Conservation (phyloP, 768 basidiomycete genomes). For the Auriscalpium orientale region DNA sequence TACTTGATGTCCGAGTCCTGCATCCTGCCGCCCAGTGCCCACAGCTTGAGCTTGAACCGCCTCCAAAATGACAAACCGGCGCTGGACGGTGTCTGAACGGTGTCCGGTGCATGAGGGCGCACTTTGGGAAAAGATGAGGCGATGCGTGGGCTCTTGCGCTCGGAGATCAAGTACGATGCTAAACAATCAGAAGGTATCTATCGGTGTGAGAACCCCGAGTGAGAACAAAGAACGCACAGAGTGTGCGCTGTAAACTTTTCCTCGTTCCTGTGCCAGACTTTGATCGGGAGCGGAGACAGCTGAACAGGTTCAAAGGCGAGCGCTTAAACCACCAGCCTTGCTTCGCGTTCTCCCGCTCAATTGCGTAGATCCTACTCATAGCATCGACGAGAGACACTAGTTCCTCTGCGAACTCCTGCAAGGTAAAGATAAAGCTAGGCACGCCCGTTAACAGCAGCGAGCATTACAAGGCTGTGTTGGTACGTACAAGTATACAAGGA, state of each 20-base stretch:
- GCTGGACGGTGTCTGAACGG: constrained; percentile 69
- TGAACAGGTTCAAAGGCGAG: constrained; percentile 14
- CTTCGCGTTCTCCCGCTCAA: constrained; percentile 43
- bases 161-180: constrained; percentile 44
- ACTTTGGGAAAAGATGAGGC: constrained; percentile 76
- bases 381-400: constrained; percentile 75
- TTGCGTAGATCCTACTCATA: constrained; percentile 69
- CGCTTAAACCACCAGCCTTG: constrained; percentile 34
- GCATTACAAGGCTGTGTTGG: not conserved
- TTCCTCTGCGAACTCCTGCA: constrained; percentile 91
- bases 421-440: constrained; percentile 85
- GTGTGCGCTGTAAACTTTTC: constrained; percentile 18
- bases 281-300: not conserved
- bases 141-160: constrained; percentile 22
- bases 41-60: constrained; percentile 59
- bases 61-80: constrained; percentile 53
- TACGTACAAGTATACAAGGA: constrained; percentile 88
- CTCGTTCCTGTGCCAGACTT: constrained; percentile 3
- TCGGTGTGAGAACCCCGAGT: not conserved
- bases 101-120: constrained; percentile 76
- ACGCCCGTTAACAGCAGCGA: not conserved
- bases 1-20: constrained; percentile 76
- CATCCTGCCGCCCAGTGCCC: constrained; percentile 60
- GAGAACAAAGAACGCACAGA: constrained; percentile 17
- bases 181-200: not conserved